Conservation (phyloP, 306 rosid genomes). For the Quercus agrifolia region DNA sequence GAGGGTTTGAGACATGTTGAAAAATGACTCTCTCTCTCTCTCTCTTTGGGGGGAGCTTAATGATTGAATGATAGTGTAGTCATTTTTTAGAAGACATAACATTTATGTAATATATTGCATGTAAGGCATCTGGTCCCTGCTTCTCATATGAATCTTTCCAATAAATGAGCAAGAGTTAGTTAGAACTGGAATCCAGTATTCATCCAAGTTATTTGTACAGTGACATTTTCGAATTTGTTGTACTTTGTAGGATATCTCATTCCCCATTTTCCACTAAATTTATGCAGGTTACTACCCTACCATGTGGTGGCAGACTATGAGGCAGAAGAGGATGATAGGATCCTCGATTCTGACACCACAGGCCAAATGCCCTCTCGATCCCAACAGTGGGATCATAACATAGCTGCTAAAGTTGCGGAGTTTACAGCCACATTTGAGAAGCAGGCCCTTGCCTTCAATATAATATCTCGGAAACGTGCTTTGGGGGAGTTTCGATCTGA, state of each 20-base stretch:
- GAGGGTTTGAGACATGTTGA: not conserved
- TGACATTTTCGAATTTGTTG: not conserved
- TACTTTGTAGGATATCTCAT: constrained; percentile 3
- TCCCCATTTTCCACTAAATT: not conserved
- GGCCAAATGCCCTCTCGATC: constrained; percentile 92
- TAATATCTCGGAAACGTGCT: constrained; percentile 72
- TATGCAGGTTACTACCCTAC: constrained; percentile 80
- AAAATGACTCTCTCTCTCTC: not conserved
- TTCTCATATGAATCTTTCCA: not conserved
- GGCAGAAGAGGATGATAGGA: constrained; percentile 97
- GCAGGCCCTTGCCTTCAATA: constrained; percentile 91
- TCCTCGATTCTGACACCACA: constrained; percentile 90
- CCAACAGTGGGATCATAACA: constrained; percentile 97
- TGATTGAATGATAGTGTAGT: too few species aligned
- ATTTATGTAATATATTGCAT: too few species aligned
- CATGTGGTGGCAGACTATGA: constrained; percentile 99
- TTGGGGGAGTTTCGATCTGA: constrained; percentile 92
- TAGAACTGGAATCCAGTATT: not conserved
- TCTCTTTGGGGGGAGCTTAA: too few species aligned
- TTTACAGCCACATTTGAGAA: constrained; percentile 93
- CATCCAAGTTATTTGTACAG: not conserved
- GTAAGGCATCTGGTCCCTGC: not conserved
- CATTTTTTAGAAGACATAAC: too few species aligned
- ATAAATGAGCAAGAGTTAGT: not conserved
- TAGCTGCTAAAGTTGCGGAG: constrained; percentile 85